Percentiles rank a stretch among this genome's conserved stretches.
phyloP scores from a whole-genome alignment of 2,329 filamentous ascomycete species.

The Diaporthe nobilis region DNA sequence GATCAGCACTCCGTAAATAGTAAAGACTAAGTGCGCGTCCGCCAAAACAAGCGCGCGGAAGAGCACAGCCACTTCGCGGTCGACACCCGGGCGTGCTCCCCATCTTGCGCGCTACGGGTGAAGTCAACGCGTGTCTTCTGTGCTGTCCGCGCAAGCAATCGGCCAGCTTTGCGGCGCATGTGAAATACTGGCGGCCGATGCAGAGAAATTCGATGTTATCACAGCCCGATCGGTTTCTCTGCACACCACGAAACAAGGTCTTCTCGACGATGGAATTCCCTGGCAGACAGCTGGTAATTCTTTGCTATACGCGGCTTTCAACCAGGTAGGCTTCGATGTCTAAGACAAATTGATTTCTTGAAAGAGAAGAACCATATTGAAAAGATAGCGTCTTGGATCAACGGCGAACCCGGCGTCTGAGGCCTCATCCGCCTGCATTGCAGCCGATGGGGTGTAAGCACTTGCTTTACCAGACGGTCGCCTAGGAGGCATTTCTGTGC shows the following conservation, averaged over 20 bases:
- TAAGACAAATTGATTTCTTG: too few relatives aligned
- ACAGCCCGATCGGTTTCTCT: background rate
- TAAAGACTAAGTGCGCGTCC: too few relatives aligned
- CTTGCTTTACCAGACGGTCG: background rate
- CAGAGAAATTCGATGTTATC: background rate
- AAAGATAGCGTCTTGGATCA: background rate
- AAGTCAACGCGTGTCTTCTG: background rate
- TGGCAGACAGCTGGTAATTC: background rate
- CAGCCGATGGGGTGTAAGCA: background rate
- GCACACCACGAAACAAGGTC: background rate
- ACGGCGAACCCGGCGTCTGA: background rate
- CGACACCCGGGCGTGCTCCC: background rate
- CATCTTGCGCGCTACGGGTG: background rate
- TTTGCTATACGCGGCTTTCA: background rate
- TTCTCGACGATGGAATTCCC: background rate
- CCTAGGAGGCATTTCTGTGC: too few relatives aligned
- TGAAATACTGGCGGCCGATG: background rate
- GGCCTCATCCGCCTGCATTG: background rate
- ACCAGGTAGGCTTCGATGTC: background rate
- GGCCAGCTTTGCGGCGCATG: background rate
- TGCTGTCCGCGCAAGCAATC: background rate
- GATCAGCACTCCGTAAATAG: slow-evolving; percentile 6
- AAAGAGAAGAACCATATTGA: background rate
- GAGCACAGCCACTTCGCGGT: slow-evolving; percentile 17
- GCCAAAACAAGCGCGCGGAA: slow-evolving; percentile 17